Conservation (phyloP, 345 rosid species). For the Zanthoxylum bungeanum region DNA sequence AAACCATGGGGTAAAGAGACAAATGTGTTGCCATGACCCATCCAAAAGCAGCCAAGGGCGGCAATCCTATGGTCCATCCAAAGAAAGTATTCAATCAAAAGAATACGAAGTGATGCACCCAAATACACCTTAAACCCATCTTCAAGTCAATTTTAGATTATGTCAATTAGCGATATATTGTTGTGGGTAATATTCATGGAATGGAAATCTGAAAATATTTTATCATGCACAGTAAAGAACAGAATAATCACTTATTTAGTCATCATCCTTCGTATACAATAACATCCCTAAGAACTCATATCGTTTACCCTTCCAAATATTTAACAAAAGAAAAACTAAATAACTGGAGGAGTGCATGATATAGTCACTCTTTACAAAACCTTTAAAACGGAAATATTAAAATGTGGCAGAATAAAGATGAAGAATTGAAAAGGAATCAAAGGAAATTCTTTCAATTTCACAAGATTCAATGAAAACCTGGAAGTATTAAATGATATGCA, state of each 20-base stretch:
- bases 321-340: background rate
- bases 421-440: background rate
- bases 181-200: background rate
- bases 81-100: slow-evolving; percentile 7
- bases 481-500: background rate
- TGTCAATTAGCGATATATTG: background rate
- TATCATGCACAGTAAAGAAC: background rate
- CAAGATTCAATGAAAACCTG: background rate
- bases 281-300: background rate
- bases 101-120: background rate
- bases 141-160: background rate
- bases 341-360: background rate
- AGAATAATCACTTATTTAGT: background rate
- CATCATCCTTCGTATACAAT: background rate
- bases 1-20: slow-evolving; percentile 78
- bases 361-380: background rate
- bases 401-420: background rate
- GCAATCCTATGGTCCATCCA: slow-evolving; percentile 49
- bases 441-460: background rate
- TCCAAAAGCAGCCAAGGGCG: slow-evolving; percentile 90
- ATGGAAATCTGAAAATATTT: background rate
- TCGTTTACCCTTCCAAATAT: background rate
- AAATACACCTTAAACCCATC: background rate
- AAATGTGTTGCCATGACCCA: slow-evolving; percentile 87
- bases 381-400: background rate